Conservation (phyloP, 208 protist genomes). For the Novymonas esmeraldas region DNA sequence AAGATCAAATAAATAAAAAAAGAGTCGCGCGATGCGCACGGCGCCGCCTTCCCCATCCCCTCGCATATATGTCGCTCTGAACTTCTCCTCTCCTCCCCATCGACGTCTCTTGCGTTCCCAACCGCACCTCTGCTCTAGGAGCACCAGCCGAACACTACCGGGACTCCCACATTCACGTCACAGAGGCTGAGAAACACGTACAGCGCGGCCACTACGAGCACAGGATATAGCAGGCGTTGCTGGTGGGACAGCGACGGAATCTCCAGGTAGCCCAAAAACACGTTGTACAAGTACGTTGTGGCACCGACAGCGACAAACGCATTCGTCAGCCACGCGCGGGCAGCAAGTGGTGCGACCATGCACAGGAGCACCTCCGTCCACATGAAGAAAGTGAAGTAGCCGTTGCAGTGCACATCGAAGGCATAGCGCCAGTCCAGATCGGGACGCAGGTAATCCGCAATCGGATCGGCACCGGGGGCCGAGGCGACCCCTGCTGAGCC, state of each 20-base stretch:
- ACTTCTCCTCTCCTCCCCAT: too few relatives aligned
- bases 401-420: slow-evolving; percentile 98
- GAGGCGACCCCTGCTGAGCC: background rate
- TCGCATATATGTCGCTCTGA: too few relatives aligned
- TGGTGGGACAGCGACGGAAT: slow-evolving; percentile 89
- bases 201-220: slow-evolving; percentile 56
- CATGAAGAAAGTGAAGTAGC: slow-evolving; percentile 95
- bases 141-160: slow-evolving; percentile 17
- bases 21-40: too few relatives aligned
- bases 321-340: slow-evolving; percentile 39
- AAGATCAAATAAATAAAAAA: too few relatives aligned
- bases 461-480: slow-evolving; percentile 7
- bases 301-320: slow-evolving; percentile 61
- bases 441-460: slow-evolving; percentile 20
- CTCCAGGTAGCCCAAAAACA: slow-evolving; percentile 93
- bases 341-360: slow-evolving; percentile 72
- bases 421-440: slow-evolving; percentile 95
- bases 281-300: slow-evolving; percentile 88
- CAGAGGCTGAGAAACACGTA: slow-evolving; percentile 54
- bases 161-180: too few relatives aligned
- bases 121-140: slow-evolving; percentile 22
- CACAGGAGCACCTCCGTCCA: slow-evolving; percentile 92
- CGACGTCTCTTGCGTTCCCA: too few relatives aligned
- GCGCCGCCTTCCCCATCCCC: too few relatives aligned
- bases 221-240: slow-evolving; percentile 90